These are phyloP conservation scores for Fusarium acutatum DNA, from an alignment of 2,329 filamentous ascomycete genomes.

Conservation along the genomic window DNA sequence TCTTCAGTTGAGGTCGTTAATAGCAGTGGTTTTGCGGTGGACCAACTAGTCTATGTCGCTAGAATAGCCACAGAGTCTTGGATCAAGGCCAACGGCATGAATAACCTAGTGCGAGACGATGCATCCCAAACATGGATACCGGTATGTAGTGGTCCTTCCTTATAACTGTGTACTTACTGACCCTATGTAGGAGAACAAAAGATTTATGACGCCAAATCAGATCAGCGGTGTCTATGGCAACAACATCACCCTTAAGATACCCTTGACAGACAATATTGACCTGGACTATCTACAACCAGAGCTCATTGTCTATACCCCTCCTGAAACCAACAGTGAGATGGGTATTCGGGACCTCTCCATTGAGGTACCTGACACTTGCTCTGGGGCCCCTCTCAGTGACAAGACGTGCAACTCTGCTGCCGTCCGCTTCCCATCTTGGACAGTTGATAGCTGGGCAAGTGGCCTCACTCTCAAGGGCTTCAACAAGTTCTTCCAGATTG, in stretches of 20 bases:
- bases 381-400: neutral
- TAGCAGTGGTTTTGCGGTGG: neutral
- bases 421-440: constrained; percentile 29
- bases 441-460: constrained; percentile 32
- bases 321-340: constrained; percentile 16
- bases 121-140: constrained; percentile 29
- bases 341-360: constrained; percentile 23
- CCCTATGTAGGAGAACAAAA: neutral
- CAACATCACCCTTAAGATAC: constrained; percentile 21
- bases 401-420: constrained; percentile 23
- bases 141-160: neutral
- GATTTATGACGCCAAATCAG: constrained; percentile 18
- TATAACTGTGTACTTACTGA: neutral
- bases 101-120: constrained; percentile 7
- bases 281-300: constrained; percentile 13
- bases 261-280: constrained; percentile 32
- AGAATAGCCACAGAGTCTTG: constrained; percentile 19
- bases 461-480: constrained; percentile 25
- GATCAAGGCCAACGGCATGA: constrained; percentile 30
- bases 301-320: constrained; percentile 17
- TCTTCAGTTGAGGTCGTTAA: neutral
- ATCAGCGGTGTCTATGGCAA: constrained; percentile 20
- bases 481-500: constrained; percentile 31
- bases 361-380: constrained; percentile 9
- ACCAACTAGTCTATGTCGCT: constrained; percentile 26